These are phyloP conservation scores for Calocera viscosa DNA, from an alignment of 768 basidiomycete genomes.

Conservation along the genomic window DNA sequence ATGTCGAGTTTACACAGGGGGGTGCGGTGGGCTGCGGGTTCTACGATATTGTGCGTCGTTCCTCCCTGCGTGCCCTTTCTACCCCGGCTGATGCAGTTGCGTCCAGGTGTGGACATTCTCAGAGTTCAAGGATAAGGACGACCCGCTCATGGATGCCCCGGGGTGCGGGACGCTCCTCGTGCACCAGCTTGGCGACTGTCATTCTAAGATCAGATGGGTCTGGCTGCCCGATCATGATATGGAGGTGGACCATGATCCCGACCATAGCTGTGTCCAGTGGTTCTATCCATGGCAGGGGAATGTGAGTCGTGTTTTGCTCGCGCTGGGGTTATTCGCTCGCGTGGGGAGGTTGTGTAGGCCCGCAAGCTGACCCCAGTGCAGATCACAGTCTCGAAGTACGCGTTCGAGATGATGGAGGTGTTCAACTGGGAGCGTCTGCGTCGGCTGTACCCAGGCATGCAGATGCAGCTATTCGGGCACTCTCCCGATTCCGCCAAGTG, in stretches of 20 bases:
- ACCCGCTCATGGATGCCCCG: constrained; percentile 23
- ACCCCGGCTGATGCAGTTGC: not conserved
- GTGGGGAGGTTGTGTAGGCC: constrained; percentile 19
- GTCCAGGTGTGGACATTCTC: constrained; percentile 9
- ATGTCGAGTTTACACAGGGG: not conserved
- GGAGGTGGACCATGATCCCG: constrained; percentile 6
- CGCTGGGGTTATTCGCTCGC: not conserved
- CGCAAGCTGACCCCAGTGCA: constrained; percentile 26
- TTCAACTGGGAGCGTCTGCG: constrained; percentile 21
- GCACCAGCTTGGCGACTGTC: constrained; percentile 27
- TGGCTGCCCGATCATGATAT: not conserved
- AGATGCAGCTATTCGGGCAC: constrained; percentile 26
- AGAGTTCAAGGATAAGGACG: constrained; percentile 26
- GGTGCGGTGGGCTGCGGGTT: constrained; percentile 21
- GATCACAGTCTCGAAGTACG: constrained; percentile 28
- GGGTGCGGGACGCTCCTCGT: constrained; percentile 25
- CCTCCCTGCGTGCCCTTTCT: not conserved
- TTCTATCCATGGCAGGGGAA: constrained; percentile 7
- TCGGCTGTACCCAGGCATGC: constrained; percentile 18
- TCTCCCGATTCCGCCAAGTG: constrained; percentile 23
- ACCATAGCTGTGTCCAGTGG: constrained; percentile 6
- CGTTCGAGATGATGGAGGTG: constrained; percentile 25
- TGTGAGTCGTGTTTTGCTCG: constrained; percentile 8
- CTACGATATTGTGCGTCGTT: constrained; percentile 25
- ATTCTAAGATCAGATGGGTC: constrained; percentile 11